Conservation (phyloP, 2,329 filamentous ascomycete species). For the Gnomoniopsis smithogilvyi region DNA sequence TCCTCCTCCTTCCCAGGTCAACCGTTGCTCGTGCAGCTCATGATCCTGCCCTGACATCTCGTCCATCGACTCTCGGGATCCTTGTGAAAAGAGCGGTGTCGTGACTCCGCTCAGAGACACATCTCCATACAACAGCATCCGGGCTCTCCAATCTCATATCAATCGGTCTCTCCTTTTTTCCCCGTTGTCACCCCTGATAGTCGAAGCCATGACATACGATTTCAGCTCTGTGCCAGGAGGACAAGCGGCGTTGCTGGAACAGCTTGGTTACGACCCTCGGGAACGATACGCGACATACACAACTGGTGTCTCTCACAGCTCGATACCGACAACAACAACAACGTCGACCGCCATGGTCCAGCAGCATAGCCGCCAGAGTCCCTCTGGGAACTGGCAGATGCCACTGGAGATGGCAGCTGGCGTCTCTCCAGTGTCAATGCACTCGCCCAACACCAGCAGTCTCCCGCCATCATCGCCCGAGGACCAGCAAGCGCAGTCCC, state of each 20-base stretch:
- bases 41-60: slow-evolving; percentile 35
- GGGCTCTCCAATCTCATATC: slow-evolving; percentile 35
- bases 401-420: slow-evolving; percentile 44
- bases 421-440: slow-evolving; percentile 30
- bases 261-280: slow-evolving; percentile 56
- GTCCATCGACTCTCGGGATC: slow-evolving; percentile 23
- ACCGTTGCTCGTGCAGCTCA: slow-evolving; percentile 22
- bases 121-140: slow-evolving; percentile 45
- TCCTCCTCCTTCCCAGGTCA: slow-evolving; percentile 27
- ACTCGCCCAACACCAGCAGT: slow-evolving; percentile 37
- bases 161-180: slow-evolving; percentile 28
- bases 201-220: slow-evolving; percentile 54
- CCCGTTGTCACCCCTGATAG: slow-evolving; percentile 25
- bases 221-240: slow-evolving; percentile 52
- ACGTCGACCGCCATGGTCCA: slow-evolving; percentile 26
- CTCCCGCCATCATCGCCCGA: slow-evolving; percentile 50
- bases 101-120: slow-evolving; percentile 31
- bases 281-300: slow-evolving; percentile 51
- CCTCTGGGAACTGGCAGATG: slow-evolving; percentile 46
- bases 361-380: slow-evolving; percentile 35
- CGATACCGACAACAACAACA: slow-evolving; percentile 34
- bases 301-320: slow-evolving; percentile 34
- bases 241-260: slow-evolving; percentile 56
- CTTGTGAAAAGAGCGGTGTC: slow-evolving; percentile 44
- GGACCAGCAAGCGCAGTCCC: slow-evolving; percentile 46